Evolutionary conservation across 2,329 filamentous ascomycete genomes (phyloP).

Genomic region (Fusarium nygamai): DNA sequence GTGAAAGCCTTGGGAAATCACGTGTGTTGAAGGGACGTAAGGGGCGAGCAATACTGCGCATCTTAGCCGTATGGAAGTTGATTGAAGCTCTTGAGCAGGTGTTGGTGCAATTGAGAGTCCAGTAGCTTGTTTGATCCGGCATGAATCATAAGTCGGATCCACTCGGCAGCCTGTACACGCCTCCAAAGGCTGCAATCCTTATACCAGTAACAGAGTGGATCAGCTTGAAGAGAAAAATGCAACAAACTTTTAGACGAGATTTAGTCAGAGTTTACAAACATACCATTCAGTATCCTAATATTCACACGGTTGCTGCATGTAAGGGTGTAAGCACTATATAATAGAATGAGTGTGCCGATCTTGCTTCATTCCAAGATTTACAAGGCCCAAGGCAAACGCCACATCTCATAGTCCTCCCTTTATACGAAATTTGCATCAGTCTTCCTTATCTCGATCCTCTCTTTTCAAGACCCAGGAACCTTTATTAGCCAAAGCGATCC

Average conservation of each 20-base stretch:
- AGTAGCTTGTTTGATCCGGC: not conserved
- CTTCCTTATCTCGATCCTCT: rapidly evolving
- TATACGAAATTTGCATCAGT: not conserved
- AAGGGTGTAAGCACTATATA: not conserved
- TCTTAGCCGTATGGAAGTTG: rapidly evolving
- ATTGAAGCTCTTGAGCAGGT: rapidly evolving
- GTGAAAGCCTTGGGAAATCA: rapidly evolving
- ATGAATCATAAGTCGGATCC: not conserved
- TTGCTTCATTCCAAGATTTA: not conserved
- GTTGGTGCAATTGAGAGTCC: rapidly evolving
- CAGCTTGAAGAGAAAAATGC: too few species aligned
- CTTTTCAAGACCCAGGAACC: not conserved
- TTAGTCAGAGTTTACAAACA: not conserved
- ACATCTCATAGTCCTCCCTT: not conserved
- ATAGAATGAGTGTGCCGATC: not conserved
- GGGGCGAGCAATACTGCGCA: not conserved
- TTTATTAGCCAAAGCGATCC: not conserved
- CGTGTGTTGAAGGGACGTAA: not conserved
- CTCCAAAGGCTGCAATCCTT: not conserved
- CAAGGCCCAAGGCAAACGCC: not conserved
- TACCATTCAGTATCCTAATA: too few species aligned
- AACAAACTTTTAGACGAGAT: not conserved
- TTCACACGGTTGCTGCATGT: too few species aligned
- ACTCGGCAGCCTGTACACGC: not conserved
- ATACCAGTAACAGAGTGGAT: not conserved